Base-by-base conservation (phyloP, 305 asterid species). In the Stenogyne calaminthoides region DNA sequence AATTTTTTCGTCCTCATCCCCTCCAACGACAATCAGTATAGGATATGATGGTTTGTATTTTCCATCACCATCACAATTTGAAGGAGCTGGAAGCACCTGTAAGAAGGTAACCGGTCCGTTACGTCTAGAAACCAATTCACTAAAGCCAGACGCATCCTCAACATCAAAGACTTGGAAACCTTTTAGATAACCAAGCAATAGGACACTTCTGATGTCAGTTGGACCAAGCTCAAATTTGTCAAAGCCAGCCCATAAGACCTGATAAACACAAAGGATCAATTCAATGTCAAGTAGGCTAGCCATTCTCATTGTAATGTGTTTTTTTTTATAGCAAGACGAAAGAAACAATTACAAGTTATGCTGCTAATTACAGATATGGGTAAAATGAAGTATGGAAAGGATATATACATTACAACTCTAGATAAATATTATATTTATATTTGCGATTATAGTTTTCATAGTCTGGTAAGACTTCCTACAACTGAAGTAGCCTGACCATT, bases 211-310 rank as follows among this genome's bases (percentile, higher is more conserved):
- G 71, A 77, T 56, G 65, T 85, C 73, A 75, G 88, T 75, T 42
- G 89, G 71, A 64, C 84, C 78, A 59, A 87, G 79, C 83, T 91
- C 92, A 65, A 95, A 81, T 73, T 80, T 81, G 88, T 95, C 99
- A 85, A 95, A 95, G 79, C 97, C 96, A 82, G 97, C 95, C 97
- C 99, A 95, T 56, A 89, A 78, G 42, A 95, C 98, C 99, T 95
- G 95, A 66, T 80, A 34, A 77, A 39, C 16, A 80, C 40, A 73
- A 76, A 70, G 39, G 47, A 47, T 47, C 55, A 47, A 8, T 47
- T 47, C 55, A 0, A 47, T 47, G 55, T 47, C 20, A 40, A 40
- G 47, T 40, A 40, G 47, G 14, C 47, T 1, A 40, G 47, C 47
- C 47, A 9, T 9, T 39, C 44, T 39, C 44, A 39, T 46, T 14